Evolutionary conservation across 495 filamentous ascomycete species (phyloP), one percentile per base, ranked within the genome.

Genomic region (Daldinia decipiens): DNA sequence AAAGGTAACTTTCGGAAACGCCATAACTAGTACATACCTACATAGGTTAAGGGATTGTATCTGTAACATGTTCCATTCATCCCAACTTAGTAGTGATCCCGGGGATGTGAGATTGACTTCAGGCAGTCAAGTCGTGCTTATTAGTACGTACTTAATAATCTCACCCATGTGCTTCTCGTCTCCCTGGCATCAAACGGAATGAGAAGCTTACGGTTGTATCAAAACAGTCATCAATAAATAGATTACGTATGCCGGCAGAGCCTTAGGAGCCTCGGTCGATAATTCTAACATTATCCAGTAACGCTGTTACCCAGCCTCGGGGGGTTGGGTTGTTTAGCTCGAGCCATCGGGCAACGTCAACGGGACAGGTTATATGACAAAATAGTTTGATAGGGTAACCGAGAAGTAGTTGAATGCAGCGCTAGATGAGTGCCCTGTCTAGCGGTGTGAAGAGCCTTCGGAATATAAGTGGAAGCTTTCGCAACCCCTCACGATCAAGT

Each of bases 371-470:
- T 68, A 38, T 54, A 68, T 57, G 50, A 43, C 50, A 55, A 51
- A 50, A 31, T 59, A 56, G 59, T 32, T 68, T 60, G 59, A 61
- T 58, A 62, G 67, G 57, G 60, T 65, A 58, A 40, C 55, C 60
- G 68, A 68, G 57, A 31, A 56, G 45, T 51, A 43, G 54, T 59
- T 34, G 55, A 72, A 72, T 72, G 70, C 70, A 65, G 70, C 64
- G 53, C 50, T 59, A 36, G 61, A 58, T 21, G 17, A 59, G 36
- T 62, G 31, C 61, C 40, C 34, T 6, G 68, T 73, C 70, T 73
- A 66, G 70, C 70, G 70, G 70, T 73, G 70, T 73, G 70, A 54
- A 58, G 43, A 73, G 43, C 29, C 21, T 56, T 62, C 47, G 56
- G 57, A 62, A 69, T 68, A 50, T 66, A 39, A 62, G 65, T 68